A percentile compares a stretch with the other conserved stretches of the same genome.
Evolutionary conservation across 2,329 filamentous ascomycete genomes (phyloP).

Genomic region (Ophiocordyceps camponoti-rufipedis): DNA sequence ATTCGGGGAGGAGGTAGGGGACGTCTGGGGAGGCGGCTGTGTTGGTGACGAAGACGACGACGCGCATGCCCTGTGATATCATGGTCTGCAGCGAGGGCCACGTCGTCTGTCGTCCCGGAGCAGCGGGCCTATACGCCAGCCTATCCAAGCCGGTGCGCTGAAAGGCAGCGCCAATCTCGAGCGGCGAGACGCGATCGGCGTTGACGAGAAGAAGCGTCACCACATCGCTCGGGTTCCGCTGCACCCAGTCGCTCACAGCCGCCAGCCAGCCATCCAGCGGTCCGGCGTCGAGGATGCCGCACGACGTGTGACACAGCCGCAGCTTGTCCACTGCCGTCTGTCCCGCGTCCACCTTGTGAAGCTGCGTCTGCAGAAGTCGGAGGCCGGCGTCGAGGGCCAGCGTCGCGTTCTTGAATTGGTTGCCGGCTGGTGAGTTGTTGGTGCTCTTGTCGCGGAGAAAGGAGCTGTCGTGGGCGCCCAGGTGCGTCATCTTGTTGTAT

Average conservation of each 20-base stretch:
- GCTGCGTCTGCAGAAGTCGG: slow-evolving; percentile 52
- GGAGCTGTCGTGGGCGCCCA: slow-evolving; percentile 58
- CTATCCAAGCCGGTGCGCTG: slow-evolving; percentile 38
- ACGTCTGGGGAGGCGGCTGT: slow-evolving; percentile 20
- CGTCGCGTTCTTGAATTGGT: slow-evolving; percentile 59
- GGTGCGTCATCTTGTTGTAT: slow-evolving; percentile 62
- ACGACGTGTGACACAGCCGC: slow-evolving; percentile 53
- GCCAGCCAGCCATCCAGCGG: slow-evolving; percentile 43
- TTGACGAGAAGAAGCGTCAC: slow-evolving; percentile 61
- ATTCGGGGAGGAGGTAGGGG: slow-evolving; percentile 46
- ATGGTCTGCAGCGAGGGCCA: slow-evolving; percentile 60
- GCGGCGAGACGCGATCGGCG: slow-evolving; percentile 36
- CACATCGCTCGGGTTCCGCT: slow-evolving; percentile 52
- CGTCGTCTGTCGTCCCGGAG: slow-evolving; percentile 19
- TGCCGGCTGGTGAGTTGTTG: slow-evolving; percentile 43
- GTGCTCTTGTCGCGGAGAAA: slow-evolving; percentile 50
- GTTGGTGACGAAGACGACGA: slow-evolving; percentile 52
- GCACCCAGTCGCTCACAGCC: slow-evolving; percentile 50
- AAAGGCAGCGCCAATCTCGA: slow-evolving; percentile 36
- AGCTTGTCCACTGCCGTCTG: slow-evolving; percentile 18
- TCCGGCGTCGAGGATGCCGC: slow-evolving; percentile 51
- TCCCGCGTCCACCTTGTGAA: slow-evolving; percentile 38
- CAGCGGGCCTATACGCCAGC: slow-evolving; percentile 40
- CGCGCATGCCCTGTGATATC: slow-evolving; percentile 43
- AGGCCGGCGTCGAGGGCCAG: slow-evolving; percentile 53